phyloP scores from a whole-genome alignment of 192 early-diverging fungal species.

The Geranomyces variabilis region DNA sequence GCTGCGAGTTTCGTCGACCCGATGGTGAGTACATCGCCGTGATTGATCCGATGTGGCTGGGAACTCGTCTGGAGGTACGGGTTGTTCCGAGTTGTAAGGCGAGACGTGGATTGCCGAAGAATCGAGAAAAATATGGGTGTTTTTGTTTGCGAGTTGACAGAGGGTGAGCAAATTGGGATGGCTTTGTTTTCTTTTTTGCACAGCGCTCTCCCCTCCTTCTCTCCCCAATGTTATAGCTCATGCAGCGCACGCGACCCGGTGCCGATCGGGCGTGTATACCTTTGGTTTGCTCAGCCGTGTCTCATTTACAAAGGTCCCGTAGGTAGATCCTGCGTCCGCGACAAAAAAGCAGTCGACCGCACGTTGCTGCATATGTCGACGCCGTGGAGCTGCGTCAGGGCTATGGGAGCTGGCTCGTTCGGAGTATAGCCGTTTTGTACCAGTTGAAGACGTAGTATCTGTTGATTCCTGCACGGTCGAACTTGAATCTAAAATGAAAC shows the following conservation, averaged over 20 bases:
- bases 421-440: too few species aligned
- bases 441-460: too few species aligned
- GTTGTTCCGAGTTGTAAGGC: background rate
- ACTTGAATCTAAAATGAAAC: too few species aligned
- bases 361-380: background rate
- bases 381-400: too few species aligned
- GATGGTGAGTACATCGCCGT: slow-evolving; percentile 60
- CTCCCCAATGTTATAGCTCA: too few species aligned
- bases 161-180: too few species aligned
- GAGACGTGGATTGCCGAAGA: background rate
- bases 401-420: too few species aligned
- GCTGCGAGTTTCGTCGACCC: slow-evolving; percentile 65
- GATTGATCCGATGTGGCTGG: slow-evolving; percentile 56
- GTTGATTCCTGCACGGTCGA: too few species aligned
- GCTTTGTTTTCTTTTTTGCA: too few species aligned
- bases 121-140: background rate
- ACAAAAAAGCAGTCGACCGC: slow-evolving; percentile 50
- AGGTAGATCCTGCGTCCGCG: slow-evolving; percentile 71
- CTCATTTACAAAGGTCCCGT: slow-evolving; percentile 76
- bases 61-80: slow-evolving; percentile 44
- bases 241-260: background rate
- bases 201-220: too few species aligned
- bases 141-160: too few species aligned
- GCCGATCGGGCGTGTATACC: slow-evolving; percentile 9
- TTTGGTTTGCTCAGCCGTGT: slow-evolving; percentile 67